Evolutionary conservation across 805 yeast genomes (phyloP), one percentile per base, ranked within the genome.

Genomic region (Spathaspora arborariae): DNA sequence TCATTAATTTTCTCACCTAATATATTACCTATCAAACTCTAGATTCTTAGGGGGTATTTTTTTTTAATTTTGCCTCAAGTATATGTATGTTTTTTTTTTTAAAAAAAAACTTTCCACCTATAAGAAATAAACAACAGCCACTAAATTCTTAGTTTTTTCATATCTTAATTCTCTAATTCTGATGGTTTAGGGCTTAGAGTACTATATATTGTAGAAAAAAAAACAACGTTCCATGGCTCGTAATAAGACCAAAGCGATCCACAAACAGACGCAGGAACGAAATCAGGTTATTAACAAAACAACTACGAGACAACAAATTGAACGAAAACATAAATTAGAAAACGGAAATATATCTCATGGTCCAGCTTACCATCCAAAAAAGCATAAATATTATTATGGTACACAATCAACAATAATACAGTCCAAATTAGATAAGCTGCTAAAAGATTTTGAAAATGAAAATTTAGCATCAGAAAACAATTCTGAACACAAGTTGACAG

Each of bases 401-500:
- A 13, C 16, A 4, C 33, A 27, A 22, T 9, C 26, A 22, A 9
- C 9, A 22, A 22, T 22, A 22, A 7, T 9, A 22, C 9, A 22
- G 26, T 6, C 26, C 26, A 27, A 39, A 9, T n/a, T n/a, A n/a
- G 27, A 6, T 9, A 41, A 10, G 16, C 33, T 45, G 16, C 35
- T 45, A 18, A 19, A 26, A 30, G 41, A 41, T 11, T 45, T 45
- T 42, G 45, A 45, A n/a, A 13, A 30, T 11, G 48, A 45, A 10
- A 35, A 41, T 15, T n/a, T 45, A 19, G 15, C 20, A n/a, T n/a
- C n/a, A n/a, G n/a, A n/a, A n/a, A n/a, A n/a, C n/a, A n/a, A n/a
- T n/a, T n/a, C n/a, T n/a, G n/a, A n/a, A n/a, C n/a, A n/a, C n/a
- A n/a, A n/a, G n/a, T n/a, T 33, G 37, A 20, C 30, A n/a, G 20